Conservation (phyloP, 2,329 filamentous ascomycete genomes). For the Clonostachys rhizophaga region DNA sequence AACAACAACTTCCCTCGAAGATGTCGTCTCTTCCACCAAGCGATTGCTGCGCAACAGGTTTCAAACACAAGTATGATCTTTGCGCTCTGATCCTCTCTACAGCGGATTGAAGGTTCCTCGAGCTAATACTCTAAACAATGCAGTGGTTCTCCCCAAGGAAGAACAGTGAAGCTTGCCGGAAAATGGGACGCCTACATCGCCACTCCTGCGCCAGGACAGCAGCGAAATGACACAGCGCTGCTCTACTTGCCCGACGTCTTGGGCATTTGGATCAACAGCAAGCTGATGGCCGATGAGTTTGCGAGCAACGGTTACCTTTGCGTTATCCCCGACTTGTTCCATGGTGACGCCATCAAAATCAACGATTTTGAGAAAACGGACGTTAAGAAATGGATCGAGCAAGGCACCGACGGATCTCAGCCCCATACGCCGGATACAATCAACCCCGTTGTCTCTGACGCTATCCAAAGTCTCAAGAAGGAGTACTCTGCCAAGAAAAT, state of each 20-base stretch:
- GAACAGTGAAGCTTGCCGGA: constrained; percentile 29
- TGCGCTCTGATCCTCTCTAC: too few species aligned
- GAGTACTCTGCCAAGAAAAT: constrained; percentile 51
- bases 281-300: constrained; percentile 28
- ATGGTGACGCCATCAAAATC: constrained; percentile 33
- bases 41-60: too few species aligned
- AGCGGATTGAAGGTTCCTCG: too few species aligned
- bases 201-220: constrained; percentile 12
- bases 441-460: constrained; percentile 19
- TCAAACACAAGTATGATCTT: too few species aligned
- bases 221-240: constrained; percentile 15
- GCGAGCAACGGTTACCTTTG: constrained; percentile 22
- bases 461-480: constrained; percentile 45
- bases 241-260: constrained; percentile 23
- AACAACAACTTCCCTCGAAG: too few species aligned
- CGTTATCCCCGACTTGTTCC: constrained; percentile 23
- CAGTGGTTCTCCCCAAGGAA: constrained; percentile 43
- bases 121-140: not conserved
- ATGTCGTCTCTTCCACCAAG: too few species aligned
- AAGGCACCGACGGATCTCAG: constrained; percentile 29
- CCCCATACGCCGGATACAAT: constrained; percentile 15
- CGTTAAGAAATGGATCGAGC: constrained; percentile 18
- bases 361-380: constrained; percentile 27
- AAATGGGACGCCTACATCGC: constrained; percentile 46
- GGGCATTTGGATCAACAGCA: constrained; percentile 39